phyloP scores from a whole-genome alignment of 768 basidiomycete species.

The Lentinus brumalis region DNA sequence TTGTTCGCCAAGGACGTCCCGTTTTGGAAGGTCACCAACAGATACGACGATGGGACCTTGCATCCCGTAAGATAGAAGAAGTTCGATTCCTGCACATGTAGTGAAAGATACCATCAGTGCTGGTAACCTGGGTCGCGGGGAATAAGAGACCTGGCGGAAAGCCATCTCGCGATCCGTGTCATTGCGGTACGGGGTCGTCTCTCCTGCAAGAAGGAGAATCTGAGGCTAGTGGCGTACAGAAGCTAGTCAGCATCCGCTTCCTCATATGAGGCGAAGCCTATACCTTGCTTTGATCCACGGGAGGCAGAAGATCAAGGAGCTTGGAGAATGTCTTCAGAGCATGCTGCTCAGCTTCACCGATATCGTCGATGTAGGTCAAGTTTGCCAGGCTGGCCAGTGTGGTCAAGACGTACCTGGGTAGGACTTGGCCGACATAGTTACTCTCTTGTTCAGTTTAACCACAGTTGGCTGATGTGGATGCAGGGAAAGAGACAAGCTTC shows the following conservation, averaged over 20 bases:
- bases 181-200: conserved; percentile 62
- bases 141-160: conserved; percentile 51
- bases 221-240: conserved; percentile 52
- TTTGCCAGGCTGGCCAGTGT: background rate
- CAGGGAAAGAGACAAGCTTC: too few relatives aligned
- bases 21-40: conserved; percentile 61
- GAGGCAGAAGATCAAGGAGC: conserved; percentile 52
- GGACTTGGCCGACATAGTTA: background rate
- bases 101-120: background rate
- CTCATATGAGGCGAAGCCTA: background rate
- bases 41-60: conserved; percentile 66
- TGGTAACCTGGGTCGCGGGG: conserved; percentile 26
- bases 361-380: background rate
- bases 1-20: conserved; percentile 44
- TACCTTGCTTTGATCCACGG: conserved; percentile 55
- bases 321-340: conserved; percentile 54
- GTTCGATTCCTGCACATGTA: conserved; percentile 64
- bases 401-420: background rate
- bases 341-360: conserved; percentile 49
- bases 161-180: conserved; percentile 84
- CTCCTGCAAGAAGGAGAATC: conserved; percentile 68
- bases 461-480: too few relatives aligned
- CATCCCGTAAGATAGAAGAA: conserved; percentile 89
- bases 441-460: too few relatives aligned
- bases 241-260: background rate